Base-by-base conservation (phyloP, 495 filamentous ascomycete genomes). In the Hamigera avellanea region DNA sequence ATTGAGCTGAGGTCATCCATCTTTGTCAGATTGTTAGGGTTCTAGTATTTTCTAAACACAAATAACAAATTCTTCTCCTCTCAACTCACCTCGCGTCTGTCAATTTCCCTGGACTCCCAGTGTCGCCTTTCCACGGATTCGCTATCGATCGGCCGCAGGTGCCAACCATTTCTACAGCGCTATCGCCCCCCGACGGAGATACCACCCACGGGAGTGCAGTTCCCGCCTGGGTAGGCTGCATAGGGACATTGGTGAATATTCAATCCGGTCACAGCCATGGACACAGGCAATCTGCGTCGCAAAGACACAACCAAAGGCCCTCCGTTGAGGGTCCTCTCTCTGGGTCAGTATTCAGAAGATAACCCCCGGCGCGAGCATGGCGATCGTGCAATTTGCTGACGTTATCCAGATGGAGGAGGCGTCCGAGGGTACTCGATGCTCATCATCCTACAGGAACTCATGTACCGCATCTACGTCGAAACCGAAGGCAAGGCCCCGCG, bases 401-500 rank as follows among this genome's bases (percentile, higher is more conserved):
- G 26, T 32, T 36, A 29, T 28, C 34, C 50, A 93, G 91, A 95
- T 72, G 91, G 91, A 52, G 91, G 91, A 45, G 91, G 91, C 42
- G 88, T 99, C 35, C 78, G 93, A 44, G 91, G 91, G 27, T 99
- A 95, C 66, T 95, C 88, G 33, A 94, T 95, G 73, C 78, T 93
- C 52, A 83, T 93, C 43, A 80, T 96, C 39, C 76, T 98, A 36
- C 85, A 93, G 67, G 87, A 95, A 64, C 70, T 98, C 29, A 98
- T 98, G 91, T 82, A 93, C 61, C 73, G 81, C 25, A 85, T 82
- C 6, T 94, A 87, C 52, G 83, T 91, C 53, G 83, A 91, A 62
- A 64, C 55, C 40, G 80, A 93, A 60, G 85, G 86, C 18, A 73
- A 79, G 44, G 83, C 87, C 12, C 86, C 88, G 34, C 76, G 77